Conservation (phyloP, 371 early-diverging fungal genomes). For the Mucor sp. region DNA sequence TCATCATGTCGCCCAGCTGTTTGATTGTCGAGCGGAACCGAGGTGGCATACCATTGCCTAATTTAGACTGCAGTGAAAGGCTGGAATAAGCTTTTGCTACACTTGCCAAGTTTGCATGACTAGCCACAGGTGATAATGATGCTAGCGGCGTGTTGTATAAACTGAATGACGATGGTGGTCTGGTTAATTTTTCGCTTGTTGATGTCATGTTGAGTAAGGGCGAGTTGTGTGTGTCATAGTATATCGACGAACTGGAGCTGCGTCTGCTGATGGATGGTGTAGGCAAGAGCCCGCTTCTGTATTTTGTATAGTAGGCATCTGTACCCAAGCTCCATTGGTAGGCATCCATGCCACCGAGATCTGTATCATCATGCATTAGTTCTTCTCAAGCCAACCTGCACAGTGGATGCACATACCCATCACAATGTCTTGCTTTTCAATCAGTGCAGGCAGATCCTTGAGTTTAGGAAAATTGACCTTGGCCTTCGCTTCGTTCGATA, state of each 20-base stretch:
- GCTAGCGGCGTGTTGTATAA: constrained; percentile 30
- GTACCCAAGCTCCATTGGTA: constrained; percentile 23
- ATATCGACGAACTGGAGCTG: constrained; percentile 32
- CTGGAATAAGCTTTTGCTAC: constrained; percentile 26
- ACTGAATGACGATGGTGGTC: constrained; percentile 19
- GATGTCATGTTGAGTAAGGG: constrained; percentile 2
- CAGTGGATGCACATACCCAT: constrained; percentile 16
- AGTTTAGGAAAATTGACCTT: constrained; percentile 39
- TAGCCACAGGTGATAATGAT: constrained; percentile 30
- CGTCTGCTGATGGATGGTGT: constrained; percentile 24
- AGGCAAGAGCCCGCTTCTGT: background rate
- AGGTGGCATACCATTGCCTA: constrained; percentile 19
- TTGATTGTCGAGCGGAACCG: constrained; percentile 24
- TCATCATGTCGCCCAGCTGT: constrained; percentile 17
- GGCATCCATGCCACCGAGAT: constrained; percentile 27
- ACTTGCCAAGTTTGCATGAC: constrained; percentile 28
- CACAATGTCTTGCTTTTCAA: constrained; percentile 31
- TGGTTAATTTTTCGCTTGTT: constrained; percentile 10
- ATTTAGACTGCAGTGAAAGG: constrained; percentile 19
- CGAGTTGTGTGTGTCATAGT: constrained; percentile 25
- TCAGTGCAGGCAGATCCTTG: constrained; percentile 24
- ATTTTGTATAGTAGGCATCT: constrained; percentile 19
- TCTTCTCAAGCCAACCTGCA: background rate
- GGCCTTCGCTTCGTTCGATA: constrained; percentile 47
- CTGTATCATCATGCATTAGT: constrained; percentile 9